These are phyloP conservation scores for Wallacemonas sp. DNA, from an alignment of 208 protist species.

Conservation along the genomic window DNA sequence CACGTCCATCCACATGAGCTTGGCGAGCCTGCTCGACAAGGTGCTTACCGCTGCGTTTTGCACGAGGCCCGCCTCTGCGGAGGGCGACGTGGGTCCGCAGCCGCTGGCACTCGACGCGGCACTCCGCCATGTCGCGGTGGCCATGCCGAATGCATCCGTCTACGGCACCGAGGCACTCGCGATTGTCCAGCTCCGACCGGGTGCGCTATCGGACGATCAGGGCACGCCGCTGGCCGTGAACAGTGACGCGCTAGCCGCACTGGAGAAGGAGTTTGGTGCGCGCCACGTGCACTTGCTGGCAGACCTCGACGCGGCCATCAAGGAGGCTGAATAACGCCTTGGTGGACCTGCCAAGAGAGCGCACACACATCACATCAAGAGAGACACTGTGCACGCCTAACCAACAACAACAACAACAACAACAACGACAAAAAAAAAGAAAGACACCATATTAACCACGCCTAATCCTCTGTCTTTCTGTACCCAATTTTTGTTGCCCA, in stretches of 20 bases:
- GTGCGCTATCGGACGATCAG: slow-evolving; percentile 1
- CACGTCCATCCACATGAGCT: neutral
- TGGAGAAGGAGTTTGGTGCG: slow-evolving; percentile 64
- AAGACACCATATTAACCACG: too few relatives aligned
- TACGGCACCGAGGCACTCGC: slow-evolving; percentile 65
- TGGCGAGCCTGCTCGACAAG: slow-evolving; percentile 14
- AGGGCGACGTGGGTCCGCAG: slow-evolving; percentile 27
- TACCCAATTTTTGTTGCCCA: too few relatives aligned
- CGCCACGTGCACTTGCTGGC: slow-evolving; percentile 25
- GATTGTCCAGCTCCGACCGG: slow-evolving; percentile 51
- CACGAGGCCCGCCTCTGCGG: slow-evolving; percentile 22
- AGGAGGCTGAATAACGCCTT: slow-evolving; percentile 1
- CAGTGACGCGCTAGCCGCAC: slow-evolving; percentile 23
- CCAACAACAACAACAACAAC: too few relatives aligned
- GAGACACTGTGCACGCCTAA: too few relatives aligned
- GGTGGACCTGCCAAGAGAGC: neutral
- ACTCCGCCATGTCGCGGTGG: slow-evolving; percentile 47
- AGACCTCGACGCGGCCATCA: slow-evolving; percentile 13
- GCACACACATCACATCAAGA: slow-evolving; percentile 1
- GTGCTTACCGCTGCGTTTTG: neutral
- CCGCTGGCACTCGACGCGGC: slow-evolving; percentile 12
- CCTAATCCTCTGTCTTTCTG: too few relatives aligned
- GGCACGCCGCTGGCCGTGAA: slow-evolving; percentile 25
- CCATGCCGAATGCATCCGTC: slow-evolving; percentile 75
- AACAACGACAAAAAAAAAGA: too few relatives aligned